Conservation (phyloP, 2,329 filamentous ascomycete species). For the Keithomyces neogunnii region DNA sequence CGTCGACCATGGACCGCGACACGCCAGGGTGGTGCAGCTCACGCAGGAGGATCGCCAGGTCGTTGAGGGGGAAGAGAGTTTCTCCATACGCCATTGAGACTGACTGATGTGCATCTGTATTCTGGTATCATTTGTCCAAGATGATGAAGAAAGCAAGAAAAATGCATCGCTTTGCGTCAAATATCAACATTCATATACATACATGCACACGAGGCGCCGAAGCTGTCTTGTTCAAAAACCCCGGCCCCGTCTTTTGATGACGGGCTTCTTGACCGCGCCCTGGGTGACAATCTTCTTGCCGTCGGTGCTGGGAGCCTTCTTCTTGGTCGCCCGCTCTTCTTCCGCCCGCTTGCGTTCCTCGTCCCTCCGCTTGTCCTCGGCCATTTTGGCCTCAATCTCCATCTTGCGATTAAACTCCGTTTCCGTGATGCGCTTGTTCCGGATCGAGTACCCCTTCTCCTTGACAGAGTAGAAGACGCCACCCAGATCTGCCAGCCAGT, state of each 20-base stretch:
- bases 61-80: constrained; percentile 59
- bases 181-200: not conserved
- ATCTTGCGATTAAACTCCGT: constrained; percentile 87
- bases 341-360: constrained; percentile 47
- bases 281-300: constrained; percentile 52
- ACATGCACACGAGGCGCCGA: not conserved
- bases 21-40: constrained; percentile 65
- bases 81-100: constrained; percentile 42
- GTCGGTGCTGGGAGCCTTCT: constrained; percentile 22
- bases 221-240: constrained; percentile 32
- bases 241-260: constrained; percentile 46
- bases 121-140: not conserved
- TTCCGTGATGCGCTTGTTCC: constrained; percentile 80
- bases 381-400: constrained; percentile 91
- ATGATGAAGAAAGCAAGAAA: not conserved
- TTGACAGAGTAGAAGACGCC: constrained; percentile 97
- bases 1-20: constrained; percentile 63
- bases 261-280: constrained; percentile 53
- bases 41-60: constrained; percentile 59
- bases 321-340: constrained; percentile 33
- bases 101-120: not conserved
- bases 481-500: constrained; percentile 93
- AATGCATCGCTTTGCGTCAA: not conserved
- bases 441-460: constrained; percentile 88
- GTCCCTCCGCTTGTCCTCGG: constrained; percentile 66